phyloP scores from a whole-genome alignment of 2,329 filamentous ascomycete species.

The Nectriaceae sp. region DNA sequence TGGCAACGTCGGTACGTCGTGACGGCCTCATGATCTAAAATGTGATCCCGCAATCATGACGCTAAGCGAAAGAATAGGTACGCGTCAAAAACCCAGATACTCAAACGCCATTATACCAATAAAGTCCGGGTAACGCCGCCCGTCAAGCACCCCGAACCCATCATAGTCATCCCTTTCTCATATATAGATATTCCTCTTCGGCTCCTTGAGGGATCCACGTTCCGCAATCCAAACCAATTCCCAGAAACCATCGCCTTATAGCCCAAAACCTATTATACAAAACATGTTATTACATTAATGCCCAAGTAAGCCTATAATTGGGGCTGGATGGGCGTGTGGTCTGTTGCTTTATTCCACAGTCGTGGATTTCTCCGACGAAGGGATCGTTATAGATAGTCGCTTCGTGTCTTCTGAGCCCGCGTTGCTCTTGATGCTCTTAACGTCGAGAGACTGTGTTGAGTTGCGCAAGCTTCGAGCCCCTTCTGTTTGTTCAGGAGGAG shows the following conservation, averaged over 20 bases:
- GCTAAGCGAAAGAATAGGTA: slow-evolving; percentile 20
- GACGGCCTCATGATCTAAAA: slow-evolving; percentile 6
- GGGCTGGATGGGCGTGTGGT: too few relatives aligned
- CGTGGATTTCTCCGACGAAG: slow-evolving; percentile 15
- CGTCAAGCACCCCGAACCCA: neutral
- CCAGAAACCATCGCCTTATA: neutral
- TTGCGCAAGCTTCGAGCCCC: slow-evolving; percentile 25
- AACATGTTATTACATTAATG: slow-evolving; percentile 8
- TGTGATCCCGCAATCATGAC: slow-evolving; percentile 19
- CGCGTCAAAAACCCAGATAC: slow-evolving; percentile 13
- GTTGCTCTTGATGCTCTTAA: slow-evolving; percentile 27
- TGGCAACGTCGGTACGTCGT: slow-evolving; percentile 19
- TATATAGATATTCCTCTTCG: neutral
- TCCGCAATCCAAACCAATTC: neutral
- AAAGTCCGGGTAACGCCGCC: neutral
- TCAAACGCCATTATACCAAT: slow-evolving; percentile 8
- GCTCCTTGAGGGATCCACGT: neutral
- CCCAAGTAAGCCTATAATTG: neutral
- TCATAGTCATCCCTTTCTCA: neutral
- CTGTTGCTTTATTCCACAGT: too few relatives aligned
- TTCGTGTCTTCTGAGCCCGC: slow-evolving; percentile 25
- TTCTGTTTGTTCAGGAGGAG: slow-evolving; percentile 33
- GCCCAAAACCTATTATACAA: slow-evolving; percentile 1
- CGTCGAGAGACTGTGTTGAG: slow-evolving; percentile 30
- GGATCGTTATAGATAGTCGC: slow-evolving; percentile 32